A percentile compares a stretch with the other conserved stretches of the same genome.
These are phyloP conservation scores for Alloascoidea africana DNA, from an alignment of 805 yeast genomes.

Conservation along the genomic window DNA sequence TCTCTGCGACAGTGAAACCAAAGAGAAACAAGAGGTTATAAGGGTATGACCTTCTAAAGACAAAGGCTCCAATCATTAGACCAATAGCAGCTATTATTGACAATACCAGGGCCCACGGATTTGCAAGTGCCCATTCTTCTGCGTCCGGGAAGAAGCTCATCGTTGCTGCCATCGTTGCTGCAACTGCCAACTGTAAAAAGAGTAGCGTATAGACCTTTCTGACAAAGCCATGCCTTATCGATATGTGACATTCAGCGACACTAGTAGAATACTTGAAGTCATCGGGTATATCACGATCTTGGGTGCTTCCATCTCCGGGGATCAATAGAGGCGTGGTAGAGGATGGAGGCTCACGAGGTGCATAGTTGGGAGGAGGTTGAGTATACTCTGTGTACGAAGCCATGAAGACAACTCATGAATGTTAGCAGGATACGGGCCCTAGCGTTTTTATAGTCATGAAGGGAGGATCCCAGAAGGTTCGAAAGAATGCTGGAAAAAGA, in stretches of 20 bases:
- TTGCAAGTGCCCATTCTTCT: constrained; percentile 36
- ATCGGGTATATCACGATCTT: too few species aligned
- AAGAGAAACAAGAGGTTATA: constrained; percentile 42
- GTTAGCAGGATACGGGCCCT: too few species aligned
- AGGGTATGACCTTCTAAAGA: constrained; percentile 57
- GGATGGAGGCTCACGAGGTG: too few species aligned
- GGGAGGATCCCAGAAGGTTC: too few species aligned
- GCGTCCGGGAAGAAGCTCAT: constrained; percentile 29
- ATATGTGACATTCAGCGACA: constrained; percentile 65
- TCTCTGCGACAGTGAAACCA: constrained; percentile 61
- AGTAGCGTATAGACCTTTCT: constrained; percentile 68
- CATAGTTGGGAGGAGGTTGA: too few species aligned
- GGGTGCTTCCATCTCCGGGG: neutral
- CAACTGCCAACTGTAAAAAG: constrained; percentile 43
- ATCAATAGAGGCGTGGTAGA: neutral
- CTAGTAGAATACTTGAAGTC: constrained; percentile 73
- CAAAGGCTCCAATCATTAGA: constrained; percentile 44
- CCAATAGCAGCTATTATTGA: constrained; percentile 46
- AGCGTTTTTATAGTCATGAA: too few species aligned
- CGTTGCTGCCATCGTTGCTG: constrained; percentile 40
- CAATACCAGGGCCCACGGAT: constrained; percentile 44
- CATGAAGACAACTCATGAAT: too few species aligned
- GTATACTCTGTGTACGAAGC: too few species aligned
- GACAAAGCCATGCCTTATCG: constrained; percentile 60
- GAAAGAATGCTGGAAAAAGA: too few species aligned